These are phyloP conservation scores for Fusarium mangiferae DNA, from an alignment of 2,329 filamentous ascomycete species.

Conservation along the genomic window DNA sequence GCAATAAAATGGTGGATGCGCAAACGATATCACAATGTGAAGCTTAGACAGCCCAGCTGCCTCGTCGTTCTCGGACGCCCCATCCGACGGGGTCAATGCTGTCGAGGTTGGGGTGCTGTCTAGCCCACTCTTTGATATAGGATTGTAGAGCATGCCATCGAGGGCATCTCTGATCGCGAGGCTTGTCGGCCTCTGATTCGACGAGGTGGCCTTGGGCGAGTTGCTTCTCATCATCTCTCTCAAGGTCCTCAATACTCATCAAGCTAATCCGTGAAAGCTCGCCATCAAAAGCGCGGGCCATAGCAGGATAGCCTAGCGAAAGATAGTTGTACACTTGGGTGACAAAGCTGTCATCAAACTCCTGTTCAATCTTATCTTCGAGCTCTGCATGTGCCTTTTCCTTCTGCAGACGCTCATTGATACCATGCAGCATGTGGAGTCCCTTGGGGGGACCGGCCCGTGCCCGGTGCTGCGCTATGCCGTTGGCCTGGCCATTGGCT, in stretches of 20 bases:
- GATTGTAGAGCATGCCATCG: constrained; percentile 85
- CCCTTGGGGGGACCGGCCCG: constrained; percentile 53
- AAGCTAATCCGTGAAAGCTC: constrained; percentile 85
- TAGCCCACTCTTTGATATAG: constrained; percentile 91
- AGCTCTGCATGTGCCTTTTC: constrained; percentile 62
- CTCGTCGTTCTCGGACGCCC: constrained; percentile 73
- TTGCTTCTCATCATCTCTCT: constrained; percentile 72
- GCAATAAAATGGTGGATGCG: background rate
- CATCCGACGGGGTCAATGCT: constrained; percentile 69
- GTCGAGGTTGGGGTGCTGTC: constrained; percentile 82
- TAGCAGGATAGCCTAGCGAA: constrained; percentile 88
- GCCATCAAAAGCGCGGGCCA: constrained; percentile 83
- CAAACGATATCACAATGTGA: background rate
- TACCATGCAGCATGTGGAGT: constrained; percentile 61
- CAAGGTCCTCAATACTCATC: constrained; percentile 74
- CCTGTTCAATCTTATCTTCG: constrained; percentile 65
- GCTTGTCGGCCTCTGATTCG: constrained; percentile 59
- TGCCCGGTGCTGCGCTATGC: constrained; percentile 41
- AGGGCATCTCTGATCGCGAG: constrained; percentile 65
- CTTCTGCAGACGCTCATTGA: constrained; percentile 61
- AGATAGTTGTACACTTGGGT: constrained; percentile 98
- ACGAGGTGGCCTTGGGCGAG: constrained; percentile 78
- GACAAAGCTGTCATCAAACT: constrained; percentile 86
- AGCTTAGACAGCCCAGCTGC: constrained; percentile 76
- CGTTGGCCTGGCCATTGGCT: constrained; percentile 28